Base-by-base conservation (phyloP, 495 filamentous ascomycete genomes). In the Bathelium albidoporum region DNA sequence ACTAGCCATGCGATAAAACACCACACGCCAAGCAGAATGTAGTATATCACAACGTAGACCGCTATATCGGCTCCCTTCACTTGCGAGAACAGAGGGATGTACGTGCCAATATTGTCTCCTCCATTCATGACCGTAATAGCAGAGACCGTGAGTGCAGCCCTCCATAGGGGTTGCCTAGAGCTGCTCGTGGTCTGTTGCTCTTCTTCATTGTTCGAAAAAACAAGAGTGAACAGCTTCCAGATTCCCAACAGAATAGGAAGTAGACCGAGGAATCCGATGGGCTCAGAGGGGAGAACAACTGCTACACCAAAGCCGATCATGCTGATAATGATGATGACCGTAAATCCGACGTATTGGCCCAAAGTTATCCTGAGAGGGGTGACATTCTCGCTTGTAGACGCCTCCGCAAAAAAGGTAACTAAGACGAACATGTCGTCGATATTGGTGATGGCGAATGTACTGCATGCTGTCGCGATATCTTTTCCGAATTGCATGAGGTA, bases 391-490 rank as follows among this genome's bases (percentile, higher is more conserved):
- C 55, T 63, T 5, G 62, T 55, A 36, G 65, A 16, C 41, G 65
- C 53, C 52, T 67, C 65, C 39, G 65, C 61, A 59, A 67, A 67
- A 62, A 67, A 67, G 29, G 61, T 64, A 31, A 64, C 58, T 7
- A 67, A 45, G 55, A 67, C 62, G 65, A 67, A 67, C n/a, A 64
- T 20, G 59, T 67, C 65, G 62, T 67, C 65, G 61, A 67, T 64
- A 52, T 67, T 67, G 65, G 65, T 67, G 26, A 67, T 52, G 36
- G 62, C 62, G 41, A 67, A 67, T 32, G 65, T 60, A 53, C 55
- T 63, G 58, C 62, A 67, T 61, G 65, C 65, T 60, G 65, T 67
- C 34, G 60, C 62, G 10, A 67, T 36, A 16, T 59, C 41, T 39
- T 60, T 61, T 16, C 65, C 65, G 44, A 66, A 66, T 26, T 60